Evolutionary conservation across 768 basidiomycete species (phyloP).

Genomic region (Suillus decipiens): DNA sequence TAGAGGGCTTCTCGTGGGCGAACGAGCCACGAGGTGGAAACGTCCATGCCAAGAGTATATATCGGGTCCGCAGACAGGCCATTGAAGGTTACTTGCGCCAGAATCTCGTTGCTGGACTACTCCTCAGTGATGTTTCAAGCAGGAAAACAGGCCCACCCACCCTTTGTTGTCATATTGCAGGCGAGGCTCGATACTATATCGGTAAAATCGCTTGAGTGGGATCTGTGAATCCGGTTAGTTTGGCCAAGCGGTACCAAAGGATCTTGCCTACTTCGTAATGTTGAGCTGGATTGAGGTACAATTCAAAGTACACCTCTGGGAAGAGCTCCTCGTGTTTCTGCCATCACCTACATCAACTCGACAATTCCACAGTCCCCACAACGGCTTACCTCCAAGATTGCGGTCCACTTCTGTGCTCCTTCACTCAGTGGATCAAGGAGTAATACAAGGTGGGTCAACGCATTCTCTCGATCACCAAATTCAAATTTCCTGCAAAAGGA

Average conservation of each 20-base stretch:
- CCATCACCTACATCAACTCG: neutral
- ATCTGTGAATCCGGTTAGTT: constrained; percentile 46
- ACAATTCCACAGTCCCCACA: neutral
- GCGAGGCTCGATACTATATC: constrained; percentile 62
- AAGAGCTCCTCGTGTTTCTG: constrained; percentile 40
- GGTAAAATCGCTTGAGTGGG: constrained; percentile 92
- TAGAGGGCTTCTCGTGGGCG: constrained; percentile 86
- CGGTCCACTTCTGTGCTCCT: constrained; percentile 82
- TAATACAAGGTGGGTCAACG: constrained; percentile 69
- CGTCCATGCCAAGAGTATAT: constrained; percentile 92
- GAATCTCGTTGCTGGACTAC: constrained; percentile 52
- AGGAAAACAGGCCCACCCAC: constrained; percentile 37
- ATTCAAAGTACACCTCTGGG: constrained; percentile 65
- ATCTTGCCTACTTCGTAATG: constrained; percentile 60
- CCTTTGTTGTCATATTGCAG: constrained; percentile 69
- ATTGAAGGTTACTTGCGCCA: constrained; percentile 62
- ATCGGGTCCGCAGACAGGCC: constrained; percentile 84
- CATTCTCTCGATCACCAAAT: constrained; percentile 65
- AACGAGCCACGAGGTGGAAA: constrained; percentile 90
- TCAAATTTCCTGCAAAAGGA: constrained; percentile 55
- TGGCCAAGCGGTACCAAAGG: neutral
- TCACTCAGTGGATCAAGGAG: constrained; percentile 87
- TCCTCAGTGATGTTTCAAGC: constrained; percentile 7
- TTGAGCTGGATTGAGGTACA: constrained; percentile 76
- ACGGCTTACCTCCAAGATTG: constrained; percentile 66